These are phyloP conservation scores for Aspergillus versicolor DNA, from an alignment of 2,329 filamentous ascomycete species.

Conservation along the genomic window DNA sequence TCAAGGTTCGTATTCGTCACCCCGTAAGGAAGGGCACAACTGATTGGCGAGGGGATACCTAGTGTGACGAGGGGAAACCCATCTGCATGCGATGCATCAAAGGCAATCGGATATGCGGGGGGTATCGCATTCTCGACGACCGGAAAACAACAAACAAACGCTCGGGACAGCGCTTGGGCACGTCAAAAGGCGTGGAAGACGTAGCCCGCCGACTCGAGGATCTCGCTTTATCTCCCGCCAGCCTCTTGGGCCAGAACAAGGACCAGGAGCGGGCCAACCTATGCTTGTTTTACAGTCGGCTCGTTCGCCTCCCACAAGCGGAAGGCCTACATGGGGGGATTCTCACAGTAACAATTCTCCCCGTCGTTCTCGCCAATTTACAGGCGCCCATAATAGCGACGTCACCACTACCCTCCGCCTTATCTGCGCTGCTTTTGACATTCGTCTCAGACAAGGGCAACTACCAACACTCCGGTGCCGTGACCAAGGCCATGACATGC, in stretches of 20 bases:
- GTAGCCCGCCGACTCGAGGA: neutral
- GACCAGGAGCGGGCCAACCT: neutral
- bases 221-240: neutral
- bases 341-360: neutral
- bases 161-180: neutral
- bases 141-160: neutral
- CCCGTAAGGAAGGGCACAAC: neutral
- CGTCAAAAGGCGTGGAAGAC: neutral
- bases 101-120: conserved; percentile 6
- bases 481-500: conserved; percentile 1
- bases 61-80: conserved; percentile 8
- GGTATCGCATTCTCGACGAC: conserved; percentile 5
- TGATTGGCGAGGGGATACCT: neutral
- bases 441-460: neutral
- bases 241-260: neutral
- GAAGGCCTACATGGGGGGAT: neutral
- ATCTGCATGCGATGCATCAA: conserved; percentile 7
- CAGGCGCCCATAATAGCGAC: neutral
- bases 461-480: neutral
- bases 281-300: neutral
- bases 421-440: conserved; percentile 2
- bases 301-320: conserved; percentile 1
- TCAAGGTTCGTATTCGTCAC: conserved; percentile 3
- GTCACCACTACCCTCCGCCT: conserved; percentile 1
- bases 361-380: neutral